Percentiles rank a stretch among this genome's conserved stretches.
These are phyloP conservation scores for Eucalyptus cladocalyx DNA, from an alignment of 345 rosid species.

Conservation along the genomic window DNA sequence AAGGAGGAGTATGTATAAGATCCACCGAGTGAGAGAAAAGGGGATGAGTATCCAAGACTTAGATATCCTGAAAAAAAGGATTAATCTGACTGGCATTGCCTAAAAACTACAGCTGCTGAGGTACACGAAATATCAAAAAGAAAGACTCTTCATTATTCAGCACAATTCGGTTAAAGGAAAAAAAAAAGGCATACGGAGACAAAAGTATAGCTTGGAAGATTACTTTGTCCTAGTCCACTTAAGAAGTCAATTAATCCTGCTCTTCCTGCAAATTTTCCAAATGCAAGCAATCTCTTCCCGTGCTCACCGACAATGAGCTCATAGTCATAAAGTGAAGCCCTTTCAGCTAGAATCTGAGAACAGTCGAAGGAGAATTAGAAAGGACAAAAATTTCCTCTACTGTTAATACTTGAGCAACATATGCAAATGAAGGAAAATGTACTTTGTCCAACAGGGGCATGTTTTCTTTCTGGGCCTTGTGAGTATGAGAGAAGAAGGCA, in stretches of 20 bases:
- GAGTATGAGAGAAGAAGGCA: slow-evolving; percentile 92
- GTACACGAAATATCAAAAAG: not conserved
- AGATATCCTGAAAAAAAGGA: slow-evolving; percentile 43
- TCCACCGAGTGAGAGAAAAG: slow-evolving; percentile 67
- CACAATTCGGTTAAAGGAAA: not conserved
- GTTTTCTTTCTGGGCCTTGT: slow-evolving; percentile 81
- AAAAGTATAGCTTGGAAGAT: not conserved
- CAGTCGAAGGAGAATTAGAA: not conserved
- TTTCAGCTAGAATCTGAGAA: slow-evolving; percentile 53
- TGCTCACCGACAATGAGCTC: slow-evolving; percentile 73
- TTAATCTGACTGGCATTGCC: not conserved
- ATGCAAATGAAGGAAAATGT: not conserved
- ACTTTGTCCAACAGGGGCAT: slow-evolving; percentile 86
- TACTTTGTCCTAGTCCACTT: slow-evolving; percentile 75
- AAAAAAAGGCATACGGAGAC: not conserved
- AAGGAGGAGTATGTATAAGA: slow-evolving; percentile 79
- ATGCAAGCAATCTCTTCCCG: slow-evolving; percentile 68
- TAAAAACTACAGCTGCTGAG: not conserved
- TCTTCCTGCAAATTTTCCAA: slow-evolving; percentile 90
- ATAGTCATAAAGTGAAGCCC: slow-evolving; percentile 72
- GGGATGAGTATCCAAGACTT: slow-evolving; percentile 72
- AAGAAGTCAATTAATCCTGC: slow-evolving; percentile 85
- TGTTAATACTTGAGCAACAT: not conserved
- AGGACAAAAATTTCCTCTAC: not conserved
- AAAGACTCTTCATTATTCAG: not conserved